Percentiles rank a stretch among this genome's conserved stretches.
These are phyloP conservation scores for Chaetomiaceae sp. DNA, from an alignment of 2,329 filamentous ascomycete species.

Conservation along the genomic window DNA sequence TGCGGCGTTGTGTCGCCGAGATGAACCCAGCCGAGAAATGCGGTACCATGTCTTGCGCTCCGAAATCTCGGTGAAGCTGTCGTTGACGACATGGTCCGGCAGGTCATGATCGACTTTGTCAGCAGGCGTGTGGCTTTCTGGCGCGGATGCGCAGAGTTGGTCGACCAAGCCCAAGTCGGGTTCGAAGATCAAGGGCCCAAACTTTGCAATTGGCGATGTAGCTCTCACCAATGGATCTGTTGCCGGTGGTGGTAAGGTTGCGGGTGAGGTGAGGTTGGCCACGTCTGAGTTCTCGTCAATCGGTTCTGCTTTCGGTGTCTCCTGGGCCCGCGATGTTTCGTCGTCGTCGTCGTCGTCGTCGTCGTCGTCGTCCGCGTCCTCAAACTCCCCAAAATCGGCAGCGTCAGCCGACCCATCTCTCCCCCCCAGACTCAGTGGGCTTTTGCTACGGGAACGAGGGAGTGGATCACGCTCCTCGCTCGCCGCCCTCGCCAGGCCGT, in stretches of 20 bases:
- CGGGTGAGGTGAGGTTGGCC: not conserved
- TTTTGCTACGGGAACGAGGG: slow-evolving; percentile 13
- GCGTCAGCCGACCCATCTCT: slow-evolving; percentile 14
- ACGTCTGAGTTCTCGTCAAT: not conserved
- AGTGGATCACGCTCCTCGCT: slow-evolving; percentile 25
- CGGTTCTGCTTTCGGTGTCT: slow-evolving; percentile 1
- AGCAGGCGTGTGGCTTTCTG: slow-evolving; percentile 25
- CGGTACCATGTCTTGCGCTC: slow-evolving; percentile 62
- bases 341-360: slow-evolving; percentile 25
- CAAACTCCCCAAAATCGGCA: slow-evolving; percentile 29
- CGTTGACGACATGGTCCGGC: slow-evolving; percentile 42
- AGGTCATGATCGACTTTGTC: slow-evolving; percentile 28
- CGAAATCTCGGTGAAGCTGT: slow-evolving; percentile 48
- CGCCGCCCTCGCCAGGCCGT: slow-evolving; percentile 35
- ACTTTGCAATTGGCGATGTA: slow-evolving; percentile 27
- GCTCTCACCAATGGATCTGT: not conserved
- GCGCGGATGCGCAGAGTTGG: slow-evolving; percentile 31
- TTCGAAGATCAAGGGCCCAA: slow-evolving; percentile 20
- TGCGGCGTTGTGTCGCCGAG: slow-evolving; percentile 49
- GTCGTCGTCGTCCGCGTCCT: slow-evolving; percentile 23
- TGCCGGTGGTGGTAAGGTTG: not conserved
- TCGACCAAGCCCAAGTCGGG: slow-evolving; percentile 13
- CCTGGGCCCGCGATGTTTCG: too few species aligned
- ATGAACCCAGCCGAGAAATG: slow-evolving; percentile 54
- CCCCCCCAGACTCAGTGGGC: slow-evolving; percentile 5